Evolutionary conservation across 805 yeast genomes (phyloP), one percentile per base, ranked within the genome.

Genomic region (Saccharomycopsis selenospora): DNA sequence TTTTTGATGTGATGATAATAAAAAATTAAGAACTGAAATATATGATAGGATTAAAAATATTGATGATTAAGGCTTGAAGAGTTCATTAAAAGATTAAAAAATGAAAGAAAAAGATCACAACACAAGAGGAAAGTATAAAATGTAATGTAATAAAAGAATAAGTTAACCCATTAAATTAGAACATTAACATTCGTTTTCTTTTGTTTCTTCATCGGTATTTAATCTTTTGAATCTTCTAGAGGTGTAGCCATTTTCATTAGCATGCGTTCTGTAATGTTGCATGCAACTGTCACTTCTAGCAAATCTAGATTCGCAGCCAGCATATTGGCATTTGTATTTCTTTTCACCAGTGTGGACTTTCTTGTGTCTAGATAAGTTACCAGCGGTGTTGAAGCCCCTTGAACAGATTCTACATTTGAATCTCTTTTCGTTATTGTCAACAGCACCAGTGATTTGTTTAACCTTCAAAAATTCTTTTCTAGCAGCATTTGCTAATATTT

Each of bases 321-420:
- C 79, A 66, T 71, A 77, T 0, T 87, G 85, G 61, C 90, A 82
- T 26, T 66, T 65, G 60, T 79, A 84, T 56, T 80, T 82, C 57
- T 83, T 71, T 55, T 82, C 88, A 18, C 90, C 90, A 1, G 89
- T 83, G 61, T 83, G 89, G 26, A 82, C 81, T 40, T 89, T 67
- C 57, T 77, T 72, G 61, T 82, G 90, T 51, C 88, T 70, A 6
- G 87, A 86, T 53, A 82, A 70, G 59, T 82, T 89, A 20, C 87
- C 87, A 11, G 83, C 79, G 0, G 87, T 81, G 10, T 86, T 81
- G 59, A 81, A 81, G 2, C 76, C 67, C 46, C 80, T 67, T 2
- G 67, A 59, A 56, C 86, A 80, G 10, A 49, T 36, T 26, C 49
- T 48, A 43, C 55, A 52, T 33, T 46, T 49, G 50, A 52, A 52